Base-by-base conservation (phyloP, 2,329 filamentous ascomycete species). In the Diaporthe eres region DNA sequence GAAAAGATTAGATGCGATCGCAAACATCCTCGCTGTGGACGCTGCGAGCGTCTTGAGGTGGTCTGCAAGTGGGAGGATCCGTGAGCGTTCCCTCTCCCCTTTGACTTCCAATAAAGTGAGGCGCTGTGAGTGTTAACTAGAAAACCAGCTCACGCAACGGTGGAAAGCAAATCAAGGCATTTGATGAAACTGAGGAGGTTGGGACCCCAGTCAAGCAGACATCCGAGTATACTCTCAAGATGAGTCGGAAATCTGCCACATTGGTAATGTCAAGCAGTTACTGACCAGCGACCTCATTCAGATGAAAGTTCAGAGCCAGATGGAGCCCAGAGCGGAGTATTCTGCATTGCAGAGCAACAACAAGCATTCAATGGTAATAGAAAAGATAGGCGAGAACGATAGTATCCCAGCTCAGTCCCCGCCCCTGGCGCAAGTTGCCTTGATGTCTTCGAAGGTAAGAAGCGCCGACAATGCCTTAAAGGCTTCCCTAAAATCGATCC, bases 1-100 rank as follows among this genome's bases (percentile, higher is more conserved):
- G 98, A 98, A 91, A 98, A 98, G 88, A 97, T 98, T 86, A 98
- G 98, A 84, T 98, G 96, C 81, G 95, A 98, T 78, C 96, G 95
- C 1, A 95, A 96, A 79, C 93, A 92, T 78, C 94, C 94, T 53
- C 95, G 95, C 79, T 98, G 96, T 80, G 91, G 96, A 72, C 95
- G 98, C 84, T 98, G 96, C 83, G 94, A 97, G 82, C 98, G 98
- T 85, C 96, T 96, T 81, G 95, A 95, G 74, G 90, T 95, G 63
- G 88, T 93, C n/a, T 98, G 96, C 90, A 93, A 93, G 84, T 95
- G 95, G 81, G 94, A 95, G 85, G 94, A 94, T 85, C 94, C 94
- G 94, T 96, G 86, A 91, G 93, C 92, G 17, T 19, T n/a, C 25
- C 22, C 13, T 19, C 10, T 37, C 71, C 15, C 53, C 8, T 31